phyloP scores from a whole-genome alignment of 2,329 filamentous ascomycete species.

The Cladophialophora chaetospira region DNA sequence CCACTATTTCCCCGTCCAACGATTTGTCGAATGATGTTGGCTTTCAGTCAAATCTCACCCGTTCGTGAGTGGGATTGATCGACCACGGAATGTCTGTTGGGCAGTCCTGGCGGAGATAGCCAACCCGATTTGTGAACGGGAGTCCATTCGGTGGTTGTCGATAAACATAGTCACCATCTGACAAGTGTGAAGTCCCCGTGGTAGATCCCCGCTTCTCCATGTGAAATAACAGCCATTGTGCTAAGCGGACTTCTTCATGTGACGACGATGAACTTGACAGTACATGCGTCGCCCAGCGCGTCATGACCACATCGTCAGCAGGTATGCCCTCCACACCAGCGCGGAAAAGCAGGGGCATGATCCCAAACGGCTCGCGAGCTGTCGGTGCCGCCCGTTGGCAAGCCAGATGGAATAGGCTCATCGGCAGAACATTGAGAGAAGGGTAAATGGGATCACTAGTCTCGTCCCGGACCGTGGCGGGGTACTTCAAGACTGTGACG shows the following conservation, averaged over 20 bases:
- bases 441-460: neutral
- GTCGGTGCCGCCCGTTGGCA: neutral
- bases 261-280: neutral
- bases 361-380: neutral
- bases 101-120: neutral
- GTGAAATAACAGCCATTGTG: constrained; percentile 20
- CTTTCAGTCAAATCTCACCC: too few species aligned
- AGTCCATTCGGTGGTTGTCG: neutral
- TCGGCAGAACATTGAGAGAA: constrained; percentile 16
- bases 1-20: too few species aligned
- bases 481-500: constrained; percentile 30
- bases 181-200: neutral
- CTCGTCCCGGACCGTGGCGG: neutral
- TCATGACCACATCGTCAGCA: constrained; percentile 25
- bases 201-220: constrained; percentile 13
- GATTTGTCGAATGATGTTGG: too few species aligned
- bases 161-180: too few species aligned
- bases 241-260: constrained; percentile 11
- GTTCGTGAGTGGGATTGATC: constrained; percentile 38
- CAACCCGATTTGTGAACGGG: constrained; percentile 6
- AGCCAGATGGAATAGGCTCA: constrained; percentile 28
- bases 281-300: constrained; percentile 25
- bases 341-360: constrained; percentile 24
- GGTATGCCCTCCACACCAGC: constrained; percentile 21
- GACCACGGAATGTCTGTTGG: neutral